Base-by-base conservation (phyloP, 352 stramenopile genomes). In the Pythium phragmitis region DNA sequence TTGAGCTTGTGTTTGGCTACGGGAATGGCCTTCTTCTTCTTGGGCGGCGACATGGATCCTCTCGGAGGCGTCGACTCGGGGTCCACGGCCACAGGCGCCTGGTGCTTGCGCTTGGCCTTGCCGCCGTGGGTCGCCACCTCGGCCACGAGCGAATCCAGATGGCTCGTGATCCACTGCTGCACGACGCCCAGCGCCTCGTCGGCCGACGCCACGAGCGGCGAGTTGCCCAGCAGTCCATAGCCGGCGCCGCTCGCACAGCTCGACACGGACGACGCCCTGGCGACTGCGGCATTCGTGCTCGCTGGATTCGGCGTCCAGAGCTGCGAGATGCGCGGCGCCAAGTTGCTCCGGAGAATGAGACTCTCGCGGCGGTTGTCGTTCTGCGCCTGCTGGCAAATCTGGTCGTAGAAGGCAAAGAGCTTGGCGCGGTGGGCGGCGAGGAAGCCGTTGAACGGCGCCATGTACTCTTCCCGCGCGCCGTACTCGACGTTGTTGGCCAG, bases 401-500 rank as follows among this genome's bases (percentile, higher is more conserved):
- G 77, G 34, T 94, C 85, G 61, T 94, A 94, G 26, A 94, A 90
- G 14, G 72, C 64, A 43, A 76, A 79, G 19, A 94, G 72, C 37
- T 76, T 77, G 16, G 73, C 47, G 3, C 82, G 79, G 66, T 92
- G 88, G 16, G 75, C 60, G 7, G 60, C 56, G 14, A 94, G 74
- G 57, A 94, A 94, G 2, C 55, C 47, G 55, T 91, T 91, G 59
- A 94, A 92, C 26, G 82, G 83, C 50, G 77, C 65, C 85, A 94
- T 94, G 68, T 88, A 94, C 36, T 77, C 71, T 47, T 94, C 85
- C 7, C 78, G 82, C 12, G 67, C 42, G 33, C 72, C 76, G 51
- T 88, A 91, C 57, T 91, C 81, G 39, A 83, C 79, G 42, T 91
- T 88, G 65, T 92, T 94, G 13, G 85, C 83, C 7, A 94, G 71